These are phyloP conservation scores for Carex sylvatica DNA, from an alignment of 202 grass and related monocot genomes.

Conservation along the genomic window DNA sequence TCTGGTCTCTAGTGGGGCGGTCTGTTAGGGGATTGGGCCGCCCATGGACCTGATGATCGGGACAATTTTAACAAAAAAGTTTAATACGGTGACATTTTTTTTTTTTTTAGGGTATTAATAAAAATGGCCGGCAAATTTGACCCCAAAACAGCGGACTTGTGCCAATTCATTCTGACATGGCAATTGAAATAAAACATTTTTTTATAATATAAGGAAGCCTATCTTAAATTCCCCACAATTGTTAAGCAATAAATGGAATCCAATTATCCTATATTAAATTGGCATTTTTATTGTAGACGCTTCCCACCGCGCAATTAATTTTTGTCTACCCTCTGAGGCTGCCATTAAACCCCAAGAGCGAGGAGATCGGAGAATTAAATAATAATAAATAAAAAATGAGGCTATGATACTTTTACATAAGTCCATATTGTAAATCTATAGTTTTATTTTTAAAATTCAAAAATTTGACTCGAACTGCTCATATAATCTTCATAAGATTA, in stretches of 20 bases:
- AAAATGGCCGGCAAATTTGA: slow-evolving; percentile 21
- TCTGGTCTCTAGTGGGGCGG: too few relatives aligned
- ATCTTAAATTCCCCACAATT: not conserved
- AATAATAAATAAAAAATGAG: not conserved
- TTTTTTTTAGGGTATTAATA: too few relatives aligned
- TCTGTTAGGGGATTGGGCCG: too few relatives aligned
- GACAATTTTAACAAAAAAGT: too few relatives aligned
- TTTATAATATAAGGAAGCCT: not conserved
- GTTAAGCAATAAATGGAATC: not conserved
- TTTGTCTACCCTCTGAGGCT: slow-evolving; percentile 18
- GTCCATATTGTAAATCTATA: too few relatives aligned
- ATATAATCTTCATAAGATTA: too few relatives aligned
- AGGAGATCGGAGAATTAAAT: slow-evolving; percentile 12
- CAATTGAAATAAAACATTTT: not conserved
- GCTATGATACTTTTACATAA: too few relatives aligned
- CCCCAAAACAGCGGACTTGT: not conserved
- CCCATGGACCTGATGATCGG: too few relatives aligned
- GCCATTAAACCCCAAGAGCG: slow-evolving; percentile 11
- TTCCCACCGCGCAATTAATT: slow-evolving; percentile 15
- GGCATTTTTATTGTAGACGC: not conserved
- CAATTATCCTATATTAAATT: slow-evolving; percentile 1
- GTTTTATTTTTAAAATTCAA: too few relatives aligned
- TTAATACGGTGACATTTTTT: too few relatives aligned
- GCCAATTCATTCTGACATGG: slow-evolving; percentile 21
- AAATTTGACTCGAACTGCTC: too few relatives aligned